A percentile compares a stretch with the other conserved stretches of the same genome.
These are phyloP conservation scores for Aspergillus transmontanensis DNA, from an alignment of 2,329 filamentous ascomycete genomes.

Conservation along the genomic window DNA sequence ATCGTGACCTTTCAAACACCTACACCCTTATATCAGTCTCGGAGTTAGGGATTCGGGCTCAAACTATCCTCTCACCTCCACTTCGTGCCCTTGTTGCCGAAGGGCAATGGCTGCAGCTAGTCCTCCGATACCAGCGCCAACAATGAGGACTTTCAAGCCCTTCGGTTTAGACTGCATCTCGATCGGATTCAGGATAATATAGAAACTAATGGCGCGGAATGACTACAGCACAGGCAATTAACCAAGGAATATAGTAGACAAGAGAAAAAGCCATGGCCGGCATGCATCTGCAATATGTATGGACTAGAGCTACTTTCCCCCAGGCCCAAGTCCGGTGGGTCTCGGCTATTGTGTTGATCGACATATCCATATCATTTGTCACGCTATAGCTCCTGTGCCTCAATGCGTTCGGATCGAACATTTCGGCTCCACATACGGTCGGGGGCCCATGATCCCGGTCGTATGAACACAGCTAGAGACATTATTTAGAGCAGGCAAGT, in stretches of 20 bases:
- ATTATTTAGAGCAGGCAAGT: conserved; percentile 3
- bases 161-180: conserved; percentile 8
- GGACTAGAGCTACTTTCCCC: not conserved
- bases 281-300: not conserved
- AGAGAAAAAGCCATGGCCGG: not conserved
- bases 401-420: not conserved
- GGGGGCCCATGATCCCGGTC: not conserved
- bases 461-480: not conserved
- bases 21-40: conserved; percentile 22
- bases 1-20: conserved; percentile 59
- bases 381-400: not conserved
- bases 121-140: conserved; percentile 39
- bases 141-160: conserved; percentile 34
- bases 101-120: conserved; percentile 49
- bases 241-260: not conserved
- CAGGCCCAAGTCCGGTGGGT: not conserved
- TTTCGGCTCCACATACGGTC: conserved; percentile 32
- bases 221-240: not conserved
- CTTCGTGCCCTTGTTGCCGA: conserved; percentile 54
- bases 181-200: not conserved
- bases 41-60: not conserved
- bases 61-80: conserved; percentile 30
- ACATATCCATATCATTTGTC: not conserved
- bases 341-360: not conserved
- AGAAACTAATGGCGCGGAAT: conserved; percentile 4